phyloP scores from a whole-genome alignment of 108 stramenopile species.

The Nitzschia inconspicua region DNA sequence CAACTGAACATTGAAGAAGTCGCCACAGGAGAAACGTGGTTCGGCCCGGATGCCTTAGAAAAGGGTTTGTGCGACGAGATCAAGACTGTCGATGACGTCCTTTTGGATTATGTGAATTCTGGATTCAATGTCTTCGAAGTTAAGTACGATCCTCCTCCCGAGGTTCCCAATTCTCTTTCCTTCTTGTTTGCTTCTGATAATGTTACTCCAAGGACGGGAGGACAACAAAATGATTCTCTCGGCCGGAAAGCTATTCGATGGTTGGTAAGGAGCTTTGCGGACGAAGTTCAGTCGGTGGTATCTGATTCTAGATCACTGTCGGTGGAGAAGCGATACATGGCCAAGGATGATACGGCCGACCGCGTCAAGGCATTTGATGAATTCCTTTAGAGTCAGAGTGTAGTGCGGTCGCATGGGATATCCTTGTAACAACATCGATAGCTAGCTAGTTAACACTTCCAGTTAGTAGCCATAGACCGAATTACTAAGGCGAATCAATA shows the following conservation, averaged over 20 bases:
- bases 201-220: background rate
- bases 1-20: slow-evolving; percentile 83
- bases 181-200: slow-evolving; percentile 10
- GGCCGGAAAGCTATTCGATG: slow-evolving; percentile 21
- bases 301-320: slow-evolving; percentile 10
- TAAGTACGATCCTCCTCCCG: slow-evolving; percentile 30
- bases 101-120: slow-evolving; percentile 66
- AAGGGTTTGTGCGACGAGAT: slow-evolving; percentile 87
- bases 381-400: too few relatives aligned
- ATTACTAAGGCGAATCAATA: too few relatives aligned
- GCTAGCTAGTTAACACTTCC: too few relatives aligned
- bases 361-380: slow-evolving; percentile 17
- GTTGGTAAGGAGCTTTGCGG: slow-evolving; percentile 4
- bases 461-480: too few relatives aligned
- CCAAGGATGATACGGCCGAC: slow-evolving; percentile 46
- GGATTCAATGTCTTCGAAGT: slow-evolving; percentile 79
- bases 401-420: too few relatives aligned
- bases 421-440: too few relatives aligned
- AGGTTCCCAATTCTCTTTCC: background rate
- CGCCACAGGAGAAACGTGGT: slow-evolving; percentile 95
- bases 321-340: slow-evolving; percentile 51
- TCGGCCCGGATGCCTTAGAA: slow-evolving; percentile 82
- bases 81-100: slow-evolving; percentile 77
- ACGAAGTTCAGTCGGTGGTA: slow-evolving; percentile 27
- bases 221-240: background rate